Evolutionary conservation across 306 rosid genomes (phyloP), one percentile per base, ranked within the genome.

Genomic region (Alnus glutinosa): DNA sequence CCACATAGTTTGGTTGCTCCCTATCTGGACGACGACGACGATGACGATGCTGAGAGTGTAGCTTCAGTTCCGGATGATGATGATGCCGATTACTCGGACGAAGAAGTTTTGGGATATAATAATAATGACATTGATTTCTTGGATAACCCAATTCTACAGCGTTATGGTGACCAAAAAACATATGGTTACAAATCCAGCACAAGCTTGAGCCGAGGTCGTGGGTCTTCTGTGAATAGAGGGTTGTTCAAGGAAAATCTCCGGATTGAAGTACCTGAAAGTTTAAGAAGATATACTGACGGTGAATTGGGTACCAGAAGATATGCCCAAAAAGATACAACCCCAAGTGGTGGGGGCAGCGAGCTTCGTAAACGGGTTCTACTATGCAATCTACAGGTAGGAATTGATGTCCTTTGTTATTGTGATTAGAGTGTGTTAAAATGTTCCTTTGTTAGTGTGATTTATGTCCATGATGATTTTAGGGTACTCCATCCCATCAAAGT

Each of bases 271-370:
- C 97, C 98, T 11, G 81, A 74, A 30, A 73, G 15, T 83, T 78
- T 72, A 28, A 89, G 98, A 73, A 87, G 97, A 78, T 89, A 81
- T 49, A 90, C 98, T 1, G 98, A 88, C 76, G 92, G 96, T 9
- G 89, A 81, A 71, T 14, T 88, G 50, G 94, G 92, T 28, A 75
- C 82, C 11, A 86, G 82, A 77, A 87, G 59, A 69, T 69, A 70
- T 55, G 75, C 83, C 64, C 89, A 77, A 8, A 95, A 84, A 52
- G 88, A 80, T 54, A 57, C 80, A 12, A 91, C 96, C 48, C 98
- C 94, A 16, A 18, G 8, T 18, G 55, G 76, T 79, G 82, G 82
- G 66, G 88, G 74, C 2, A 76, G 50, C 71, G 91, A 70, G 82
- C 87, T 84, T 67, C 88, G 80, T 44, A 89, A 81, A 76, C 83